A percentile compares a stretch with the other conserved stretches of the same genome.
Evolutionary conservation across 2,329 filamentous ascomycete genomes (phyloP).

Genomic region (Claviceps capensis): DNA sequence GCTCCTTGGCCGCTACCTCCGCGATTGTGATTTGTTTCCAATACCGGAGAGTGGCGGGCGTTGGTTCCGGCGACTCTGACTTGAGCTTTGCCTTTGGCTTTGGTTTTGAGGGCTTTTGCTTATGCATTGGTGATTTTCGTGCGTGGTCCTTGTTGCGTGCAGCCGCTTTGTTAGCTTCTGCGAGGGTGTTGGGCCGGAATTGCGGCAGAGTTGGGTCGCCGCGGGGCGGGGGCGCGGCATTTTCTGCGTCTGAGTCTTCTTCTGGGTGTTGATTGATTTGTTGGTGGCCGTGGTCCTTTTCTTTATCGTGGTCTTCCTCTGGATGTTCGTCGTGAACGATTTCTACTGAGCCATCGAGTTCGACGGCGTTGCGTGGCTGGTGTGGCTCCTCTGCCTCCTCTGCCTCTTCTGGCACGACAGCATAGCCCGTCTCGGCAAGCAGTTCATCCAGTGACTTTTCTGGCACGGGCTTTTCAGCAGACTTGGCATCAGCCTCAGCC

Average conservation of each 20-base stretch:
- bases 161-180: constrained; percentile 9
- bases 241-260: constrained; percentile 11
- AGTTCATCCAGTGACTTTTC: constrained; percentile 22
- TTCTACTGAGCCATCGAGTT: constrained; percentile 16
- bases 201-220: constrained; percentile 55
- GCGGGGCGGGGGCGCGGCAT: constrained; percentile 12
- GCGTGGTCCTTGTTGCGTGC: neutral
- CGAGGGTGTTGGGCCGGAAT: constrained; percentile 44
- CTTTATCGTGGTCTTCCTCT: constrained; percentile 4
- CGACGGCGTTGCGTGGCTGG: constrained; percentile 19
- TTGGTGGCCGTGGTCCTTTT: neutral
- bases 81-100: no score
- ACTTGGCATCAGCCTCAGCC: neutral
- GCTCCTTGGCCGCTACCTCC: constrained; percentile 52
- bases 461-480: neutral
- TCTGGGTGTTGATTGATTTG: neutral
- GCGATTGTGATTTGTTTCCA: constrained; percentile 48
- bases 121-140: neutral
- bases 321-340: constrained; percentile 11
- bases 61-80: constrained; percentile 9
- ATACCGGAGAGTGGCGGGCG: constrained; percentile 23
- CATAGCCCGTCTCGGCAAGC: constrained; percentile 31
- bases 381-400: constrained; percentile 3
- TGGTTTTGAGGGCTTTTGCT: neutral
- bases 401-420: constrained; percentile 19